Conservation (phyloP, 805 yeast genomes). For the Hanseniaspora hatyaiensis region DNA sequence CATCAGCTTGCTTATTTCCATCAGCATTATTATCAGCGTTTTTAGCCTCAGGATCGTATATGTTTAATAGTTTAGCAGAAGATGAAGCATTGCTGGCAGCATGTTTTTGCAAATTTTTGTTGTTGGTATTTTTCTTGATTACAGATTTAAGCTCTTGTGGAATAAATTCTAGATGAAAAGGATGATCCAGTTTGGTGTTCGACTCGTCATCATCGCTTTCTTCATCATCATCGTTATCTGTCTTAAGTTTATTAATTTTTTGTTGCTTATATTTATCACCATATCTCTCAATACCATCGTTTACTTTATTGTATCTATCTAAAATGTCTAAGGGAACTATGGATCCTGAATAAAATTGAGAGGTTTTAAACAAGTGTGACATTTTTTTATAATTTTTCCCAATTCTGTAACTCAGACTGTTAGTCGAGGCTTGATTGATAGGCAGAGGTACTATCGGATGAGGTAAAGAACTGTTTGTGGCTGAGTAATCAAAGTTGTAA, state of each 20-base stretch:
- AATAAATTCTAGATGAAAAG: constrained; percentile 56
- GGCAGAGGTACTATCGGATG: constrained; percentile 14
- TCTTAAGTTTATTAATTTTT: constrained; percentile 31
- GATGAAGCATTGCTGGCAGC: constrained; percentile 14
- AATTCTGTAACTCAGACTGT: constrained; percentile 7
- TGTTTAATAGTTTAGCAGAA: constrained; percentile 18
- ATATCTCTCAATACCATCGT: constrained; percentile 70
- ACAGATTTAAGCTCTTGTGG: constrained; percentile 67
- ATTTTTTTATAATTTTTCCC: constrained; percentile 13
- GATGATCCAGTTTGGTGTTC: constrained; percentile 34
- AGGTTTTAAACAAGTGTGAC: constrained; percentile 2
- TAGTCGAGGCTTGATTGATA: constrained; percentile 11
- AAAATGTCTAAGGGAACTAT: constrained; percentile 15
- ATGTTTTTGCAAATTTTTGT: constrained; percentile 6
- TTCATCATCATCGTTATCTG: constrained; percentile 34
- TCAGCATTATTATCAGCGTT: constrained; percentile 32
- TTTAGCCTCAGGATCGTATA: constrained; percentile 24
- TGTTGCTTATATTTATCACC: constrained; percentile 62
- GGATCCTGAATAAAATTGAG: constrained; percentile 15
- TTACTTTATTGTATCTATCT: constrained; percentile 25
- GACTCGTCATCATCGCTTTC: not conserved
- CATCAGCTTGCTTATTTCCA: constrained; percentile 16
- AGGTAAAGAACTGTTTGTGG: constrained; percentile 15
- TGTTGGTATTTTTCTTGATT: constrained; percentile 39
- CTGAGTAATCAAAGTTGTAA: constrained; percentile 14